A percentile compares a stretch with the other conserved stretches of the same genome.
Conservation (phyloP, 768 basidiomycete species). For the Tulasnella sp. region DNA sequence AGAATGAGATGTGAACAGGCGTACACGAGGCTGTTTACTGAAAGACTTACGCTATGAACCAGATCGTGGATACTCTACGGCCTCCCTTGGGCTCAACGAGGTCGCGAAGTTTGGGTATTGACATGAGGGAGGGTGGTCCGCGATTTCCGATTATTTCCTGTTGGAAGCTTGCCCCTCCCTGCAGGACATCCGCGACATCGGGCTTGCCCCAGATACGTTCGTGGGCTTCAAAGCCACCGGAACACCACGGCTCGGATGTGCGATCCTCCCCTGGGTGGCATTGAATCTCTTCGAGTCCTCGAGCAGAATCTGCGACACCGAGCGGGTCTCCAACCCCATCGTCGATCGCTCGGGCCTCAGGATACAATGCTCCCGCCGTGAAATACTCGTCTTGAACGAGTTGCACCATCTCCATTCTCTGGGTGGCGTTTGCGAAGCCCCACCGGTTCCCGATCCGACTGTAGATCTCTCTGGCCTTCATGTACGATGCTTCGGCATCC, state of each 20-base stretch:
- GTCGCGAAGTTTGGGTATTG: no score
- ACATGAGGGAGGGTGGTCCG: no score
- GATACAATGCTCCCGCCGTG: no score
- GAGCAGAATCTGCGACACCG: background rate
- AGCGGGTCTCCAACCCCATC: background rate
- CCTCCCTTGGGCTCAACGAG: no score
- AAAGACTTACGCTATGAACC: background rate
- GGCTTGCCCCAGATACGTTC: no score
- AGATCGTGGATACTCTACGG: no score
- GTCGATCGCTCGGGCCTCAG: background rate
- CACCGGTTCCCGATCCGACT: background rate
- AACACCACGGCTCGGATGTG: no score
- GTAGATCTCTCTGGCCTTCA: background rate
- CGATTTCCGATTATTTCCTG: no score
- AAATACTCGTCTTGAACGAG: background rate
- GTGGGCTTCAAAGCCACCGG: no score
- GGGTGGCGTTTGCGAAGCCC: background rate
- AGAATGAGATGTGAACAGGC: background rate
- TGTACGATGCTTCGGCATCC: background rate
- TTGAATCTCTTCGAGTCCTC: background rate
- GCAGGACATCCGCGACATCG: no score
- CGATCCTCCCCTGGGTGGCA: background rate
- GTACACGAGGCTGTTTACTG: background rate
- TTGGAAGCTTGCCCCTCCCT: no score
- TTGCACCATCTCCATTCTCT: background rate